Percentiles rank a stretch among this genome's conserved stretches.
phyloP scores from a whole-genome alignment of 2,329 filamentous ascomycete species.

The Aureobasidium sp. region DNA sequence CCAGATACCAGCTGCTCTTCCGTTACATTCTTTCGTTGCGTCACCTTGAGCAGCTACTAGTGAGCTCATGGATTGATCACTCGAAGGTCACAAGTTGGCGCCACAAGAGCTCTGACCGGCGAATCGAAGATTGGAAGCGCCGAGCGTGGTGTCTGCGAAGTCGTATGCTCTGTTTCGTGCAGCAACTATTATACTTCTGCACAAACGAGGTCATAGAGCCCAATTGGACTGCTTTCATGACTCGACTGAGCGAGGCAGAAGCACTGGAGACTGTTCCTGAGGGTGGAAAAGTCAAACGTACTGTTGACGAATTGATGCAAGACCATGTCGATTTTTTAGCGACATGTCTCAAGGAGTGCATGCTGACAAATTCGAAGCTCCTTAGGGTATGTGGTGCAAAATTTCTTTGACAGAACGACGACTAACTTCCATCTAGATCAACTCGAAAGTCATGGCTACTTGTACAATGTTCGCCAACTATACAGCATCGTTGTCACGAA shows the following conservation, averaged over 20 bases:
- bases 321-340: conserved; percentile 98
- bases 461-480: conserved; percentile 92
- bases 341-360: conserved; percentile 96
- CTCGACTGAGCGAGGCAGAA: conserved; percentile 58
- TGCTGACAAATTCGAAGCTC: conserved; percentile 94
- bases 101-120: conserved; percentile 59
- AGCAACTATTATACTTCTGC: conserved; percentile 94
- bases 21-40: conserved; percentile 85
- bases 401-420: neutral
- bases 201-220: conserved; percentile 96
- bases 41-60: conserved; percentile 80
- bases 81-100: conserved; percentile 75
- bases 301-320: conserved; percentile 97
- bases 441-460: conserved; percentile 93
- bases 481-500: conserved; percentile 76
- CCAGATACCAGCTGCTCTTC: conserved; percentile 92
- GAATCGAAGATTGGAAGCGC: conserved; percentile 86
- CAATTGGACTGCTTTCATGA: conserved; percentile 93
- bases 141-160: conserved; percentile 85
- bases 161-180: conserved; percentile 93
- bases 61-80: conserved; percentile 84
- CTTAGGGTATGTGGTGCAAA: conserved; percentile 57
- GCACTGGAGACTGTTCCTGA: conserved; percentile 36
- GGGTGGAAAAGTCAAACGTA: conserved; percentile 54
- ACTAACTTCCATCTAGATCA: conserved; percentile 57